Conservation (phyloP, 495 filamentous ascomycete genomes). For the Aspergillus sclerotiicarbonarius region DNA sequence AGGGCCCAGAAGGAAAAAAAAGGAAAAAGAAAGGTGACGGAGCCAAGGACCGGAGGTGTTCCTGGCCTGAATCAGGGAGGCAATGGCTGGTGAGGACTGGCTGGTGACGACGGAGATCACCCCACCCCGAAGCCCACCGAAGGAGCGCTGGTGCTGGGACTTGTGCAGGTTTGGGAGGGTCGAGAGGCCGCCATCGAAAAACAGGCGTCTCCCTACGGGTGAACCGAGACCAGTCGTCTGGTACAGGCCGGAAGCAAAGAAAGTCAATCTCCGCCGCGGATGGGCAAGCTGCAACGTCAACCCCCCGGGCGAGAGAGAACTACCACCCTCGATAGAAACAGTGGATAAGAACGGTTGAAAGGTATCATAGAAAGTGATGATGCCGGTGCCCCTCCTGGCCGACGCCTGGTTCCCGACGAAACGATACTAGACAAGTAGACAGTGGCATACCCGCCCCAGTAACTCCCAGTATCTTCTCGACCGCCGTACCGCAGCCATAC, state of each 20-base stretch:
- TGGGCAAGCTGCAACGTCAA: constrained; percentile 14
- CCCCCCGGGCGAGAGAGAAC: neutral
- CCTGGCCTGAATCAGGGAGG: constrained; percentile 28
- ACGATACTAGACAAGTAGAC: neutral
- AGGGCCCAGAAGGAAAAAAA: constrained; percentile 5
- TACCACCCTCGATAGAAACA: neutral
- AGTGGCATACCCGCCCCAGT: neutral
- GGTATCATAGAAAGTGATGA: neutral
- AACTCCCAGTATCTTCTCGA: neutral
- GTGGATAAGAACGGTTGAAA: neutral
- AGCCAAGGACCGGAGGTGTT: constrained; percentile 30
- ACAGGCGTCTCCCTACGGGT: constrained; percentile 1
- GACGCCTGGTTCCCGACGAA: constrained; percentile 4
- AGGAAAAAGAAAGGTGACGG: constrained; percentile 16
- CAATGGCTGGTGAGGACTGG: constrained; percentile 28
- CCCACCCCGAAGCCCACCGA: constrained; percentile 24
- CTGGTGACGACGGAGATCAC: constrained; percentile 27
- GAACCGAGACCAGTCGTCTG: constrained; percentile 21
- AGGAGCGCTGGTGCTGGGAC: constrained; percentile 23
- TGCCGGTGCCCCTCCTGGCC: constrained; percentile 8
- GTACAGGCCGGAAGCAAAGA: constrained; percentile 9
- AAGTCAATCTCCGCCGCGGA: constrained; percentile 11
- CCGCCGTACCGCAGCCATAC: neutral
- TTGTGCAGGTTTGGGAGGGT: constrained; percentile 15
- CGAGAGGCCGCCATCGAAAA: constrained; percentile 11